phyloP scores from a whole-genome alignment of 2,329 filamentous ascomycete species.

The Myriosclerotinia curreyana region DNA sequence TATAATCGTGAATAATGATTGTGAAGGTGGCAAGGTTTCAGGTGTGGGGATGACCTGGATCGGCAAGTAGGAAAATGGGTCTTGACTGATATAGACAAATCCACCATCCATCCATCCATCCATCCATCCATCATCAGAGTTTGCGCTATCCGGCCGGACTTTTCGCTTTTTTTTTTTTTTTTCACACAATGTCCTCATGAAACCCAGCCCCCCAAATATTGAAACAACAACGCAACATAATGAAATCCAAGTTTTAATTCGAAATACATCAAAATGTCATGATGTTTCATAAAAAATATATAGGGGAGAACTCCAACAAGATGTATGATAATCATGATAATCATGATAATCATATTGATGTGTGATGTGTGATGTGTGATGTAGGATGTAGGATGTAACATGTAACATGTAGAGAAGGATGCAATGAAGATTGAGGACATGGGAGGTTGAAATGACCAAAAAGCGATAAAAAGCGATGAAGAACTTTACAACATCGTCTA shows the following conservation, averaged over 20 bases:
- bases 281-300: neutral
- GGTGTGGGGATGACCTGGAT: conserved; percentile 34
- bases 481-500: conserved; percentile 21
- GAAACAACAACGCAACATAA: conserved; percentile 23
- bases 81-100: conserved; percentile 20
- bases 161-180: conserved; percentile 25
- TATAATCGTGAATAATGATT: conserved; percentile 26
- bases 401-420: neutral
- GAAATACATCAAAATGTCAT: neutral
- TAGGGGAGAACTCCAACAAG: neutral
- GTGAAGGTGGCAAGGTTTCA: conserved; percentile 28
- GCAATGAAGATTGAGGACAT: neutral
- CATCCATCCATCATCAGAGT: conserved; percentile 30
- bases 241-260: conserved; percentile 4
- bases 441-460: neutral
- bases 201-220: conserved; percentile 23
- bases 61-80: conserved; percentile 35
- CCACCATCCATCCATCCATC: conserved; percentile 15
- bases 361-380: too few species aligned
- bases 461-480: conserved; percentile 15
- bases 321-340: neutral
- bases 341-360: neutral
- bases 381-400: too few species aligned
- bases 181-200: conserved; percentile 16
- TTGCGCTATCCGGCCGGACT: conserved; percentile 32